Evolutionary conservation across 805 yeast species (phyloP), one percentile per base, ranked within the genome.

Genomic region (Zygoascus flipseniorum): DNA sequence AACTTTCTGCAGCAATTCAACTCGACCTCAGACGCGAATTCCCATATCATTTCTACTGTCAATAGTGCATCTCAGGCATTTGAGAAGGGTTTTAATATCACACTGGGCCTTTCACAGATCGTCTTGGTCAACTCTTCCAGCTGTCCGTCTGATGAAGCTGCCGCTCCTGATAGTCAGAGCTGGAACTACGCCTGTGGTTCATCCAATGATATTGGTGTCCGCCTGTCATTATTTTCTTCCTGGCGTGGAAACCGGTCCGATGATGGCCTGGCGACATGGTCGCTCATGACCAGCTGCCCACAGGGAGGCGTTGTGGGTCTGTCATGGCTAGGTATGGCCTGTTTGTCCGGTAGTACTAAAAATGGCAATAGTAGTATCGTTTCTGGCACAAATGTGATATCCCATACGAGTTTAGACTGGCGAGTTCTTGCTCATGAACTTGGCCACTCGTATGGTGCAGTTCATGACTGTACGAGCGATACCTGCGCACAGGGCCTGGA

Each of bases 361-460:
- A 46, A 49, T 13, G 47, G 56, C 14, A 60, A 61, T 26, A 51
- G 52, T 42, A 31, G 43, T 13, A 52, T 61, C 8, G 59, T 61
- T 1, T 62, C 66, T 14, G 72, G 70, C 14, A 58, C 68, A 8
- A 69, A 65, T 43, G 71, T 70, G n/a, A 59, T 71, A 2, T 59
- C 66, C 14, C 63, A 64, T 41, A 64, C 70, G 0, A 32, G 59
- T 10, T 56, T 62, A 2, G 73, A 70, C 52, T 68, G 71, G 67
- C 56, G 62, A 14, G 71, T 70, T 11, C 54, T 67, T 13, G 73
- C 74, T 1, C 74, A 71, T 54, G 74, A 71, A 50, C 49, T 68
- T 9, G 74, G 73, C 19, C 74, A 71, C 47, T 60, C 66, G 2
- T 71, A 70, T 54, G 74, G 74, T 8, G 74, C 74, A 8, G 72